phyloP scores from a whole-genome alignment of 108 stramenopile genomes.

The Cyclotella kingstonii region DNA sequence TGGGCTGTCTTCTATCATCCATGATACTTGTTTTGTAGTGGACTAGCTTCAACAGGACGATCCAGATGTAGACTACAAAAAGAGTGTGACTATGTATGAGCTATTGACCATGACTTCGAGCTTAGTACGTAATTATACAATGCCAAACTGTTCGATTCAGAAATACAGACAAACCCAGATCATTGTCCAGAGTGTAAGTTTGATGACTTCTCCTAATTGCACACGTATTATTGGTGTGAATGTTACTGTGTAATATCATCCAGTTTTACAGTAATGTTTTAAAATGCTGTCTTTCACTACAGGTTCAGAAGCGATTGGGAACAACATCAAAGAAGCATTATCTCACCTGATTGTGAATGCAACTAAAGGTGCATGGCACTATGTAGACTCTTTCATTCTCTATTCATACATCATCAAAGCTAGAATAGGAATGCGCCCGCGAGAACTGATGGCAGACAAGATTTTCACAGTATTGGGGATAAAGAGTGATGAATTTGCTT shows the following conservation, averaged over 20 bases:
- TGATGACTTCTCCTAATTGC: not conserved
- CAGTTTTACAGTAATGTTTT: not conserved
- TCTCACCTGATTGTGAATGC: not conserved
- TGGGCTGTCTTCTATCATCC: too few relatives aligned
- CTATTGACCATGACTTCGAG: constrained; percentile 23
- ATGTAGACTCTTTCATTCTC: constrained; percentile 1
- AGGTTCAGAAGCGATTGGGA: not conserved
- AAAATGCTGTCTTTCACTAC: not conserved
- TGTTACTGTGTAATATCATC: too few relatives aligned
- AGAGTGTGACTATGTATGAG: constrained; percentile 10
- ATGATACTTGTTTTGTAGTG: too few relatives aligned
- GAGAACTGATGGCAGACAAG: constrained; percentile 3
- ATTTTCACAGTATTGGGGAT: constrained; percentile 14
- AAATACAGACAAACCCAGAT: not conserved
- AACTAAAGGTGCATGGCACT: constrained; percentile 4
- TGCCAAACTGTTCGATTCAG: not conserved
- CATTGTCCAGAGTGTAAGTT: constrained; percentile 1
- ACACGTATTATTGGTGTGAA: too few relatives aligned
- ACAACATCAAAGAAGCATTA: not conserved
- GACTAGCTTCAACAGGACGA: not conserved
- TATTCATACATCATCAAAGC: constrained; percentile 11
- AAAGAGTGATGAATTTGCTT: constrained; percentile 1
- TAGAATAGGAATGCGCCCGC: constrained; percentile 6
- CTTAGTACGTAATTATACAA: constrained; percentile 3
- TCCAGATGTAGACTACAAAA: not conserved